Evolutionary conservation across 2,329 filamentous ascomycete genomes (phyloP), one percentile per base, ranked within the genome.

Genomic region (Mycosphaerelloides madeirae): DNA sequence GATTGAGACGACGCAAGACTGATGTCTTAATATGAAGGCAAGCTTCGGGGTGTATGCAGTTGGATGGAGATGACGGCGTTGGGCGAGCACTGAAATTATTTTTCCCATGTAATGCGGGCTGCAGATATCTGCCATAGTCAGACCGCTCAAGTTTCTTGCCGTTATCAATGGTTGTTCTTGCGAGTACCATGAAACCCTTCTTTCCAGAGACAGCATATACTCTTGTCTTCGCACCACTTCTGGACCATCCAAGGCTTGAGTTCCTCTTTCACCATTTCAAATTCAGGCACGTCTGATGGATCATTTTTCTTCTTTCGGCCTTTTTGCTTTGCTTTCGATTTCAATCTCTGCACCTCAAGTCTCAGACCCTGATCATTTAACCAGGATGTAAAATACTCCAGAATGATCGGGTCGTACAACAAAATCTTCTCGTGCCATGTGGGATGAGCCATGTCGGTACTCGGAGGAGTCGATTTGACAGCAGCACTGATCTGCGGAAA

Each of bases 371-470:
- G 50, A 3, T 37, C 53, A 32, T 95, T 96, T 13, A 97, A 68
- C 85, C 89, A 97, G 0, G 71, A 68, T 0, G 90, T 78, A 12
- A 98, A 71, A 53, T 96, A 89, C 66, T 97, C 91, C 0, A 96
- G 67, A 1, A 93, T 76, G 33, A 98, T 84, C 0, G 91, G 88
- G 58, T 97, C 90, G 62, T 94, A 97, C 63, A 97, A 79, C 5
- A 97, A 72, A 36, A 98, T 96, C 68, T 89, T 94, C 66, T 97
- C 88, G 56, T 94, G 76, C 87, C 90, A 97, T 2, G 80, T 88
- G 2, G 73, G 75, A 2, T 63, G 59, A 5, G 58, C 63, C 6
- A 64, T 61, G 44, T 75, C 62, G 7, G 63, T 66, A 2, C 65
- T 65, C 4, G 65, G 68, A 14, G 68, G 60, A 20, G 73, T 67